Evolutionary conservation across 768 basidiomycete species (phyloP).

Genomic region (Hericium erinaceus): DNA sequence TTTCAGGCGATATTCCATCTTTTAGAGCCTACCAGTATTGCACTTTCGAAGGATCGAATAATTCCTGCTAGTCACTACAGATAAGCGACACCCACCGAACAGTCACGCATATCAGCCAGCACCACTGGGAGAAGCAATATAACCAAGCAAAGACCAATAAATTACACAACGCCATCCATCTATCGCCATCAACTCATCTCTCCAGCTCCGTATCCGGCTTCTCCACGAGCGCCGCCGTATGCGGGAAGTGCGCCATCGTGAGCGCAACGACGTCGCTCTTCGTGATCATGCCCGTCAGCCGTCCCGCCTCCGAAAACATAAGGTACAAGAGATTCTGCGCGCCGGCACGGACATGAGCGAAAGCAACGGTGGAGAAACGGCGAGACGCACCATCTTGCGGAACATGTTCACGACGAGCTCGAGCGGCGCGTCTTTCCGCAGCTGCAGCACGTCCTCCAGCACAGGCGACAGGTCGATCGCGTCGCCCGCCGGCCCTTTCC

Average conservation of each 20-base stretch:
- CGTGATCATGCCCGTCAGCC: conserved; percentile 56
- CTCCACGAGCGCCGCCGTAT: conserved; percentile 27
- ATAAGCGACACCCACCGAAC: no score
- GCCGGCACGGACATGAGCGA: background rate
- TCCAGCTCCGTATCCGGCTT: background rate
- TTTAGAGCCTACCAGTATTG: no score
- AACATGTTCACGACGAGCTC: conserved; percentile 68
- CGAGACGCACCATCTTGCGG: conserved; percentile 49
- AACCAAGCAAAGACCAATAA: background rate
- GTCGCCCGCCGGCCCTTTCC: background rate
- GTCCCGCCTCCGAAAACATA: conserved; percentile 52
- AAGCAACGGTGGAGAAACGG: background rate
- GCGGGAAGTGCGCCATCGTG: conserved; percentile 48
- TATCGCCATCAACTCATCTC: background rate
- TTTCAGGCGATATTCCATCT: no score
- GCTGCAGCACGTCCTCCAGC: conserved; percentile 42
- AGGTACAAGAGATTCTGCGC: conserved; percentile 60
- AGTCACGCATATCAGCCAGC: no score
- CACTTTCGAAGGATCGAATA: no score
- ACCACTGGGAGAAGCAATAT: no score
- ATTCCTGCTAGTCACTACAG: no score
- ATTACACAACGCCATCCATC: background rate
- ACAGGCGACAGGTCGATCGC: conserved; percentile 23
- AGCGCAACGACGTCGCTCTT: conserved; percentile 57
- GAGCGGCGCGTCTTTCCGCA: conserved; percentile 60